phyloP scores from a whole-genome alignment of 1,139 yeast species.

The Nakaseomyces uthaithaninus region DNA sequence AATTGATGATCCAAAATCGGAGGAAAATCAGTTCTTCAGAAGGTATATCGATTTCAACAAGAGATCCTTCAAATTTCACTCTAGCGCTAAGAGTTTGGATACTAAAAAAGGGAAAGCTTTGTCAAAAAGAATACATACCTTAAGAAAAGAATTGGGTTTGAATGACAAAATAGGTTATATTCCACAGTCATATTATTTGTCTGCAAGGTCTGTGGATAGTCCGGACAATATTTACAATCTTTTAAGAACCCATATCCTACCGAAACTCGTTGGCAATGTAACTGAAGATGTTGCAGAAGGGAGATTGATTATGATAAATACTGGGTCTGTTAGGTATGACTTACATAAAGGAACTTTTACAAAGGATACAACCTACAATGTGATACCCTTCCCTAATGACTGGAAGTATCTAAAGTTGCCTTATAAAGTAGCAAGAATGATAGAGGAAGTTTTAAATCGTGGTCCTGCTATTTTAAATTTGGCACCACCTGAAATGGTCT shows the following conservation, averaged over 20 bases:
- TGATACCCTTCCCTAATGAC: constrained; percentile 75
- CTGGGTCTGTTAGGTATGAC: constrained; percentile 88
- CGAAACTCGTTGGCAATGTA: constrained; percentile 38
- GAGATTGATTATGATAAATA: constrained; percentile 63
- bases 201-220: constrained; percentile 60
- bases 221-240: constrained; percentile 53
- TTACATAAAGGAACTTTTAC: constrained; percentile 81
- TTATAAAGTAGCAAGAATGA: constrained; percentile 24
- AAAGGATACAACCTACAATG: constrained; percentile 67
- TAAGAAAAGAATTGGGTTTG: constrained; percentile 46
- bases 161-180: constrained; percentile 57
- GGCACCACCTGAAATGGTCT: constrained; percentile 15
- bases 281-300: constrained; percentile 10
- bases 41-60: constrained; percentile 75
- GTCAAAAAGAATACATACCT: constrained; percentile 38
- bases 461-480: constrained; percentile 18
- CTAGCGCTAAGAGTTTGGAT: constrained; percentile 26
- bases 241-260: constrained; percentile 51
- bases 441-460: constrained; percentile 29
- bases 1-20: constrained; percentile 34
- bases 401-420: constrained; percentile 45
- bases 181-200: constrained; percentile 56
- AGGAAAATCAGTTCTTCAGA: constrained; percentile 39
- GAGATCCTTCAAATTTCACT: constrained; percentile 60
- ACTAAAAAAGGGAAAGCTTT: constrained; percentile 40